Evolutionary conservation across 345 rosid genomes (phyloP).

Genomic region (Eucalyptus dawsonii): DNA sequence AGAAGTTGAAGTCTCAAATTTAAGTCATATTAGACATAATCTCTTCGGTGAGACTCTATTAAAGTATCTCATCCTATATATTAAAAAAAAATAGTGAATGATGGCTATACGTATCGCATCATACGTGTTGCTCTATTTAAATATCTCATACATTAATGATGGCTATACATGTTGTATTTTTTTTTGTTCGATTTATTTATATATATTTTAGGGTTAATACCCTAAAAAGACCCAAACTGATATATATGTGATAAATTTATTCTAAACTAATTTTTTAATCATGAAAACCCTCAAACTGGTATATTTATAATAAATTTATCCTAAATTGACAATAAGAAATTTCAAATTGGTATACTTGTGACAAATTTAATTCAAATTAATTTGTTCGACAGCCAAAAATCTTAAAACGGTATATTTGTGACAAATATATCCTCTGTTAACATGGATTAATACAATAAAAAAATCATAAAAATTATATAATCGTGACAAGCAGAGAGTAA

Average conservation of each 20-base stretch:
- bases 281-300: too few relatives aligned
- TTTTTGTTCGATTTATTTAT: too few relatives aligned
- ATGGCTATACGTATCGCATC: neutral
- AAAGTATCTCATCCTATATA: too few relatives aligned
- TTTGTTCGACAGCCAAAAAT: too few relatives aligned
- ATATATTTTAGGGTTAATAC: too few relatives aligned
- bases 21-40: neutral
- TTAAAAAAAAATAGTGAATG: neutral
- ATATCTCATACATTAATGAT: neutral
- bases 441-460: too few relatives aligned
- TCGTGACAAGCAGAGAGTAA: rapidly evolving
- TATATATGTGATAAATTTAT: too few relatives aligned
- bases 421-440: too few relatives aligned
- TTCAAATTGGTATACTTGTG: rapidly evolving
- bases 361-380: too few relatives aligned
- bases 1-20: neutral
- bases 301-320: too few relatives aligned
- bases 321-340: too few relatives aligned
- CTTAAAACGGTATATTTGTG: rapidly evolving
- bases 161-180: neutral
- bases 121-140: neutral
- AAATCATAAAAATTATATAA: too few relatives aligned
- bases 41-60: neutral
- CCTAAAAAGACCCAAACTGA: rapidly evolving
- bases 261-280: rapidly evolving